Conservation (phyloP, 805 yeast species). For the Saturnispora ahearnii region DNA sequence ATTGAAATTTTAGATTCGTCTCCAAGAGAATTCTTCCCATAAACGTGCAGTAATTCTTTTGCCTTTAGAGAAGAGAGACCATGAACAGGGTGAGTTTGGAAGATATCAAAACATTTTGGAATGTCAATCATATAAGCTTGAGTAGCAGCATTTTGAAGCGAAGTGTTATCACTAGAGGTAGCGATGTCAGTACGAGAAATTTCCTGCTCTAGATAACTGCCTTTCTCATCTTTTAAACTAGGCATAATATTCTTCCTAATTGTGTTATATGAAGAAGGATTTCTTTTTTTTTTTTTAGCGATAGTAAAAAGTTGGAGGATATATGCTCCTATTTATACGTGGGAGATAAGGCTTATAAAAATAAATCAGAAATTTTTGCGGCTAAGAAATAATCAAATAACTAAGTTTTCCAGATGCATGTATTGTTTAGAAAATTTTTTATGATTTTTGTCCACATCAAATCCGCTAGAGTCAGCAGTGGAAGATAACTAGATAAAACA, state of each 20-base stretch:
- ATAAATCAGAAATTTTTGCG: too few relatives aligned
- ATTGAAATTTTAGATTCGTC: constrained; percentile 49
- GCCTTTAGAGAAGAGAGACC: constrained; percentile 40
- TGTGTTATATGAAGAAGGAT: not conserved
- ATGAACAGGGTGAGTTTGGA: constrained; percentile 31
- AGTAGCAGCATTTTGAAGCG: constrained; percentile 9
- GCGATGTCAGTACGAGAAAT: constrained; percentile 8
- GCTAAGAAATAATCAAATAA: too few relatives aligned
- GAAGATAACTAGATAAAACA: too few relatives aligned
- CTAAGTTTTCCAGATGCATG: too few relatives aligned
- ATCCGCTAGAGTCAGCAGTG: too few relatives aligned
- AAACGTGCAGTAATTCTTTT: constrained; percentile 19
- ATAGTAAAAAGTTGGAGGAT: not conserved
- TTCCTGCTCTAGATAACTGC: constrained; percentile 7
- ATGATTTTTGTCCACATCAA: too few relatives aligned
- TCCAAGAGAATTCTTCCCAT: constrained; percentile 57
- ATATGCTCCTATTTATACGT: not conserved
- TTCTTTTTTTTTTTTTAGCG: not conserved
- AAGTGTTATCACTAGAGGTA: not conserved
- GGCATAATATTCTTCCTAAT: not conserved
- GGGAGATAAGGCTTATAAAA: not conserved
- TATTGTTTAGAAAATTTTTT: too few relatives aligned
- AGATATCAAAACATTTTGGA: constrained; percentile 15
- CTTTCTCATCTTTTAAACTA: constrained; percentile 8
- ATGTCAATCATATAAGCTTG: constrained; percentile 19